phyloP scores from a whole-genome alignment of 2,329 filamentous ascomycete genomes.

The Penicillium sp. region DNA sequence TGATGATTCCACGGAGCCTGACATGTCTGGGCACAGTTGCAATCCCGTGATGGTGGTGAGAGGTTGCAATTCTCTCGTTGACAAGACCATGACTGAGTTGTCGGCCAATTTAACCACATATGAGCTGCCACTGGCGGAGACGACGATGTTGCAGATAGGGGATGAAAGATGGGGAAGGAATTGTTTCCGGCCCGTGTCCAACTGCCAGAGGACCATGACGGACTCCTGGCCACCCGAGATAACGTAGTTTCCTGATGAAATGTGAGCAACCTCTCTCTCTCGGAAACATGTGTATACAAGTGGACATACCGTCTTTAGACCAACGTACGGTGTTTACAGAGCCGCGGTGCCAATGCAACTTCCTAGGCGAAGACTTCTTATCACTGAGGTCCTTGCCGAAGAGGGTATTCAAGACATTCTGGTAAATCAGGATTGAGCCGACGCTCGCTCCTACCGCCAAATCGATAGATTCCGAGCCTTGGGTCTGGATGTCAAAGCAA shows the following conservation, averaged over 20 bases:
- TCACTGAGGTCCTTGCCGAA: conserved; percentile 29
- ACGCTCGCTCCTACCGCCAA: conserved; percentile 72
- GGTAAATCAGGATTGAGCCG: conserved; percentile 78
- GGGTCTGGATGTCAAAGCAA: conserved; percentile 63
- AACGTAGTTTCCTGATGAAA: conserved; percentile 72
- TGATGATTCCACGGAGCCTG: conserved; percentile 48
- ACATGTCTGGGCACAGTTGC: conserved; percentile 53
- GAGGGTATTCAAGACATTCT: conserved; percentile 58
- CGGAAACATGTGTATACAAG: neutral
- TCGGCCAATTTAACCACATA: conserved; percentile 86
- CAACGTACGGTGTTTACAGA: conserved; percentile 83
- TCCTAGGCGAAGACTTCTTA: conserved; percentile 52
- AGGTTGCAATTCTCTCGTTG: conserved; percentile 83
- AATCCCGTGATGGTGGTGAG: conserved; percentile 81
- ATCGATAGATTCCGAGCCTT: conserved; percentile 57
- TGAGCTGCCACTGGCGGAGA: conserved; percentile 74
- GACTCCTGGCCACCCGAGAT: conserved; percentile 91
- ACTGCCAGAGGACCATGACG: conserved; percentile 86
- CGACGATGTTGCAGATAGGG: conserved; percentile 76
- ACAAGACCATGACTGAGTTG: conserved; percentile 87
- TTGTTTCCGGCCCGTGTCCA: conserved; percentile 79
- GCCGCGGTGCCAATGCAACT: conserved; percentile 87
- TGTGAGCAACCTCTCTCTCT: conserved; percentile 24
- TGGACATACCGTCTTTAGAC: conserved; percentile 74
- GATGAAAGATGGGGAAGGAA: conserved; percentile 88